phyloP scores from a whole-genome alignment of 345 rosid species.

The Moricandia arvensis region DNA sequence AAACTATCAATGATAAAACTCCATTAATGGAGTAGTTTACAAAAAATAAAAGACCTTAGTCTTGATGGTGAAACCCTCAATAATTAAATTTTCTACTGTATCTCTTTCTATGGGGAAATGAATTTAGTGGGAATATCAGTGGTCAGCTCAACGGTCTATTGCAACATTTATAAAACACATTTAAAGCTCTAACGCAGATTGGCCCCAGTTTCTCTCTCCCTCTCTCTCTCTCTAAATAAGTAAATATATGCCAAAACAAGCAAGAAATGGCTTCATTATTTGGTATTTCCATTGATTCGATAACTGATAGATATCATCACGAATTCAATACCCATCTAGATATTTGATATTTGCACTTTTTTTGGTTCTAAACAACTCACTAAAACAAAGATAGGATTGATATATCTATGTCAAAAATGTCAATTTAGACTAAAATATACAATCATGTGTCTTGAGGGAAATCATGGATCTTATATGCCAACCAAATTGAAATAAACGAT shows the following conservation, averaged over 20 bases:
- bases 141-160: conserved; percentile 34
- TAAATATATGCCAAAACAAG: background rate
- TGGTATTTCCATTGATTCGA: background rate
- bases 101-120: conserved; percentile 3
- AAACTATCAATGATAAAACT: too few relatives aligned
- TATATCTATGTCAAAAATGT: background rate
- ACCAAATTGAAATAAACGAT: background rate
- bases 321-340: conserved; percentile 1
- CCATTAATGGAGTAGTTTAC: too few relatives aligned
- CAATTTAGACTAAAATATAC: background rate
- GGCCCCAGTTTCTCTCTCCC: conserved; percentile 12
- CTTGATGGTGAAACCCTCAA: background rate
- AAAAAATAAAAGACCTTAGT: background rate
- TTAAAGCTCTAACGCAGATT: conserved; percentile 14
- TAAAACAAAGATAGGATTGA: background rate
- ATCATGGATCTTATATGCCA: background rate
- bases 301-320: background rate
- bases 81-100: background rate
- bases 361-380: background rate
- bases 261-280: conserved; percentile 3
- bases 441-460: background rate
- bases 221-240: background rate
- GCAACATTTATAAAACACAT: conserved; percentile 25
- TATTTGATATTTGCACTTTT: background rate
- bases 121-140: conserved; percentile 17